Percentiles rank a stretch among this genome's conserved stretches.
phyloP scores from a whole-genome alignment of 2,329 filamentous ascomycete species.

The Fusarium subglutinans region DNA sequence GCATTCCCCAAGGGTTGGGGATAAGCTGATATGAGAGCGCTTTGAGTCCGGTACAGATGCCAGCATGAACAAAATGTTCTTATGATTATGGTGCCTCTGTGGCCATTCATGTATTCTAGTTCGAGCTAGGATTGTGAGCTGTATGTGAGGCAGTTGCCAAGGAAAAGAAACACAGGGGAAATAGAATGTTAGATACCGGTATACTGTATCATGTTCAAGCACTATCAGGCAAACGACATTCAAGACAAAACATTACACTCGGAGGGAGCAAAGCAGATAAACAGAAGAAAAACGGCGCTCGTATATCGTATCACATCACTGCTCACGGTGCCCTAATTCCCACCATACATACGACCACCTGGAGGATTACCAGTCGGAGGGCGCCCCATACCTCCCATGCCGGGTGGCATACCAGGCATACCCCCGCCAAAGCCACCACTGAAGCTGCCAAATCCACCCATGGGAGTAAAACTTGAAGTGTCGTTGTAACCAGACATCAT shows the following conservation, averaged over 20 bases:
- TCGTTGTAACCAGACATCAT: conserved; percentile 56
- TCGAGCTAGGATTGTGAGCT: not conserved
- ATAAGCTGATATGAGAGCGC: not conserved
- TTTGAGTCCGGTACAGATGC: not conserved
- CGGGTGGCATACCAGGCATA: conserved; percentile 32
- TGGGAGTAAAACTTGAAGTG: conserved; percentile 42
- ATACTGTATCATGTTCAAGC: not conserved
- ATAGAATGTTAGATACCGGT: not conserved
- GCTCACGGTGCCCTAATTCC: conserved; percentile 22
- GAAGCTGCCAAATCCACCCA: conserved; percentile 45
- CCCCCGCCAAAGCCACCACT: conserved; percentile 38
- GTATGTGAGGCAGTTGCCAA: not conserved
- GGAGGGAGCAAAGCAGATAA: not conserved
- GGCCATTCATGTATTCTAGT: not conserved
- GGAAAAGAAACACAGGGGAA: not conserved
- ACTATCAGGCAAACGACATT: not conserved
- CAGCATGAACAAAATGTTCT: not conserved
- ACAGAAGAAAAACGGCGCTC: not conserved
- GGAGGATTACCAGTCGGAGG: conserved; percentile 17
- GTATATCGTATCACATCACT: conserved; percentile 1
- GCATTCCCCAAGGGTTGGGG: not conserved
- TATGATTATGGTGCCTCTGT: not conserved
- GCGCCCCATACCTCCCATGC: conserved; percentile 31
- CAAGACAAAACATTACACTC: not conserved
- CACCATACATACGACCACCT: conserved; percentile 44